Conservation (phyloP, 441 rosid genomes). For the Kokia cookei region DNA sequence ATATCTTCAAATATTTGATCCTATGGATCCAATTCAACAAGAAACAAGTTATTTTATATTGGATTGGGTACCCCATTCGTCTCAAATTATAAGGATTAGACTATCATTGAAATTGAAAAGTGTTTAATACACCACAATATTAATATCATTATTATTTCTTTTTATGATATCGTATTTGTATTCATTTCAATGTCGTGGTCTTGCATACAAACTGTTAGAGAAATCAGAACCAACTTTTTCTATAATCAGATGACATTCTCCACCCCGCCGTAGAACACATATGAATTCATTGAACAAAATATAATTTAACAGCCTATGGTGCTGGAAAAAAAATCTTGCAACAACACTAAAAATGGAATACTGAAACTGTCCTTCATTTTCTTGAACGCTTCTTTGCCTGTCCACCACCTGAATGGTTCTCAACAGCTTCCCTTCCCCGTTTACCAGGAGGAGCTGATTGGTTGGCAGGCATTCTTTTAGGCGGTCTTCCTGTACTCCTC, state of each 20-base stretch:
- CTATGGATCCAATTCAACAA: too few relatives aligned
- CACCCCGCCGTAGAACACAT: background rate
- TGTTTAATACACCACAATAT: too few relatives aligned
- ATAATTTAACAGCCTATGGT: background rate
- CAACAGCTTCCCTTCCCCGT: slow-evolving; percentile 27
- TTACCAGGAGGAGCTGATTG: slow-evolving; percentile 3
- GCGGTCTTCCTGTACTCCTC: slow-evolving; percentile 10
- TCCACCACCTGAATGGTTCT: slow-evolving; percentile 23
- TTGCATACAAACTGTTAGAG: too few relatives aligned
- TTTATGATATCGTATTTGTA: too few relatives aligned
- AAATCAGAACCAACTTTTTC: background rate
- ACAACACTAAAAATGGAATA: background rate
- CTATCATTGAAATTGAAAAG: too few relatives aligned
- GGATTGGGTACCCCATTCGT: too few relatives aligned
- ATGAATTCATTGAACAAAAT: background rate
- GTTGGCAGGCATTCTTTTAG: slow-evolving; percentile 16
- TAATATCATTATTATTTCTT: too few relatives aligned
- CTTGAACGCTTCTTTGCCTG: slow-evolving; percentile 33
- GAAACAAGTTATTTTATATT: too few relatives aligned
- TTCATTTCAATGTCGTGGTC: too few relatives aligned
- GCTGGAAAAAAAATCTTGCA: background rate
- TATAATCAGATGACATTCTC: background rate
- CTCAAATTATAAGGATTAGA: too few relatives aligned
- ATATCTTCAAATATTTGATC: too few relatives aligned
- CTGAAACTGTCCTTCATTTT: slow-evolving; percentile 11